A percentile compares a stretch with the other conserved stretches of the same genome.
Evolutionary conservation across 257 asterid species (phyloP).

Genomic region (Petrea volubilis): DNA sequence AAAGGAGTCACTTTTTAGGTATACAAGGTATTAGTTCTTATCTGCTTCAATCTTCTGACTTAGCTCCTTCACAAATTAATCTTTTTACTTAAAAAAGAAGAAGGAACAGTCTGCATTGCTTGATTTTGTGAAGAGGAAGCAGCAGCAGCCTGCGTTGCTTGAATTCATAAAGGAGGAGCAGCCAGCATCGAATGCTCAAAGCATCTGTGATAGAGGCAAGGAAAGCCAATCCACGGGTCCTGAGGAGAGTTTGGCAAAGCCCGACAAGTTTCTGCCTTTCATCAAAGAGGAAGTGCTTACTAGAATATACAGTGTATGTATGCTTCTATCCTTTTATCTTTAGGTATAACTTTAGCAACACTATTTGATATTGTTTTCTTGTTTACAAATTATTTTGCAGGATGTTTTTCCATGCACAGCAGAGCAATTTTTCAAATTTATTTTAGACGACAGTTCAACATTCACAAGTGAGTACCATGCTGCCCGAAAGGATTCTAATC

Average conservation of each 20-base stretch:
- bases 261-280: constrained; percentile 62
- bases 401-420: constrained; percentile 81
- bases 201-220: constrained; percentile 53
- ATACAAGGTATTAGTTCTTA: background rate
- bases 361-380: constrained; percentile 1
- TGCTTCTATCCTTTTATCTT: constrained; percentile 12
- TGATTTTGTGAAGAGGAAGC: constrained; percentile 31
- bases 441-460: constrained; percentile 76
- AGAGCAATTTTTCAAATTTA: constrained; percentile 74
- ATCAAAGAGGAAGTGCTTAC: constrained; percentile 83
- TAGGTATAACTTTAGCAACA: constrained; percentile 12
- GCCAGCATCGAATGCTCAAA: constrained; percentile 49
- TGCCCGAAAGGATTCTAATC: constrained; percentile 74
- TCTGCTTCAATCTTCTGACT: constrained; percentile 4
- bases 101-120: constrained; percentile 41
- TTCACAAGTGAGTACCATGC: constrained; percentile 77
- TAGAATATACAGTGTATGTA: constrained; percentile 60
- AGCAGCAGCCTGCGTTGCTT: constrained; percentile 21
- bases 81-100: constrained; percentile 44
- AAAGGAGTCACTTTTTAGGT: background rate
- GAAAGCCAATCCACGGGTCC: constrained; percentile 41
- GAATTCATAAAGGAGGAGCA: constrained; percentile 43
- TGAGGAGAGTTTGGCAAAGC: constrained; percentile 45
- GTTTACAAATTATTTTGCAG: constrained; percentile 43
- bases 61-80: constrained; percentile 18